Base-by-base conservation (phyloP, 345 rosid genomes). In the Salix exigua region DNA sequence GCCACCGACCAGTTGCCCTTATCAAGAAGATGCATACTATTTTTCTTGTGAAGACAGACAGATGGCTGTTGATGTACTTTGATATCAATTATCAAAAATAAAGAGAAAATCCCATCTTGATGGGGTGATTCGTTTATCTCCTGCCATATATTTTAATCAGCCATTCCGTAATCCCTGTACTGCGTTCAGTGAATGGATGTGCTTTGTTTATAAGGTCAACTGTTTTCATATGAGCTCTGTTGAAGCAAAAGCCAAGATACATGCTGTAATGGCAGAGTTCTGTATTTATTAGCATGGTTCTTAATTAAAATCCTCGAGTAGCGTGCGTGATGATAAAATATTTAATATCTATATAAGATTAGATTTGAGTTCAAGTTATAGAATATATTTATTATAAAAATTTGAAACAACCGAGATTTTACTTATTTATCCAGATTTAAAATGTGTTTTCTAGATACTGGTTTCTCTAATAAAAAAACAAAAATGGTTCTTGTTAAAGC, bases 121-220 rank as follows among this genome's bases (percentile, higher is more conserved):
- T 50, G 58, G 63, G 63, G 37, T 71, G 69, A 44, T 76, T 79
- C 19, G 23, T 40, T 62, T 13, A 40, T 26, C 23, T 26, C 17
- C 5, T 35, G n/a, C 23, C 40, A 3, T 40, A 21, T 31, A 50
- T 44, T 50, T 65, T 65, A 38, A 38, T 33, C 48, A 40, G 25
- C 17, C 33, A 48, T 55, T 79, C 33, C 63, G 44, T 74, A 64
- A 75, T 78, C 73, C 5, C 23, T 72, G 4, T 17, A 6, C 72
- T 40, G 55, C 76, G 76, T 84, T 82, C 85, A 84, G 48, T 78
- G 87, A 72, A 80, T 78, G 55, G 53, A 30, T 71, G 28, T 11
- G 30, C 21, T 31, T 50, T 75, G 65, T 53, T 42, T 53, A 65
- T 9, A 12, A 51, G 68, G 83, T 78, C 80, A 82, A 79, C 74